Base-by-base conservation (phyloP, 805 yeast species). In the Spathaspora sp. region DNA sequence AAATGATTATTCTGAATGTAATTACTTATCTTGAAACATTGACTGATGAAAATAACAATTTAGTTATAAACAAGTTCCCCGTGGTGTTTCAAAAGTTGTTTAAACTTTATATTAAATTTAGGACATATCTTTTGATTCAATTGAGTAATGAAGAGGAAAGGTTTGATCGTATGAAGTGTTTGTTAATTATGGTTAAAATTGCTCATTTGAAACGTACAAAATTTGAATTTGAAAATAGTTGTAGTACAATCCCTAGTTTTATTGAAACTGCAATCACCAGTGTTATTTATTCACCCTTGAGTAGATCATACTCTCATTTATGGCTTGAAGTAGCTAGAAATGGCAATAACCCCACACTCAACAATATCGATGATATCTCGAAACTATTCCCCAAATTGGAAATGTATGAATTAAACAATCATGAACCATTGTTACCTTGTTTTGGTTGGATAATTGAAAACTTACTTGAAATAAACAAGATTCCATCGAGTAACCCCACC, bases 401-500 rank as follows among this genome's bases (percentile, higher is more conserved):
- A 3, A 49, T 56, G 4, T 47, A 57, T 1, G 76, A 70, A 46
- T 63, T 73, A 45, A 61, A 58, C 40, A 67, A 66, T 55, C 55
- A 65, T 52, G 75, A 76, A 49, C 77, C 84, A 0, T 69, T 89
- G 47, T 81, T 90, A 5, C 94, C 96, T 2, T 92, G 97, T 61
- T 81, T 90, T 53, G 97, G 97, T 10, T 93, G 98, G 98, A 75
- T 90, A 48, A 73, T 87, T 20, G 93, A 87, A 59, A 82, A 96
- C 54, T 70, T 93, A 55, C 64, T 91, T 50, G 96, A 89, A 61
- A 59, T 69, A 10, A 71, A 70, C 54, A 67, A 59, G 49, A 84
- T 90, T 48, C 96, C 97, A 17, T 88, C 87, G 60, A 87, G 83
- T 82, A 80, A 86, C 48, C 75, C 78, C 42, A 73, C 77, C 32